Percentiles rank a stretch among this genome's conserved stretches.
phyloP scores from a whole-genome alignment of 768 basidiomycete species.

The Boletus reticulatus region DNA sequence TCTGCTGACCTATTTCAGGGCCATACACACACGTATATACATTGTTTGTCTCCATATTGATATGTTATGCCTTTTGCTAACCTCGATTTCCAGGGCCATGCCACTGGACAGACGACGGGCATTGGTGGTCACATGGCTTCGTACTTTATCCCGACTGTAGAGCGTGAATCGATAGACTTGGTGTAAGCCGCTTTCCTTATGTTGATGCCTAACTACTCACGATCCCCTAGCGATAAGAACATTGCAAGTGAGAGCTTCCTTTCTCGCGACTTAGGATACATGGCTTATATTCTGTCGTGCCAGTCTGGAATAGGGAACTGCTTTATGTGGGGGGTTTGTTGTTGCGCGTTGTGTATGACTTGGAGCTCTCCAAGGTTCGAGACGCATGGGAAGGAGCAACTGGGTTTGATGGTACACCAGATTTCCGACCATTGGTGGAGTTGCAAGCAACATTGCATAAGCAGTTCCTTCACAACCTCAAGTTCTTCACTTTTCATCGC shows the following conservation, averaged over 20 bases:
- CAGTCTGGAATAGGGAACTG: conserved; percentile 89
- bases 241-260: neutral
- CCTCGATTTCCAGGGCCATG: neutral
- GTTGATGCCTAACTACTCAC: neutral
- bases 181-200: neutral
- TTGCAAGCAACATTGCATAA: neutral
- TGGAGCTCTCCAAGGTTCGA: conserved; percentile 63
- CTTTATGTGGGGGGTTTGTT: conserved; percentile 82
- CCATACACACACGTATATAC: neutral
- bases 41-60: neutral
- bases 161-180: conserved; percentile 3
- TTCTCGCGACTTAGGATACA: neutral
- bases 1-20: neutral
- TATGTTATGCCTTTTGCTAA: neutral
- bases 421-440: neutral
- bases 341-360: conserved; percentile 77
- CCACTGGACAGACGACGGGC: conserved; percentile 4
- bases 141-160: neutral
- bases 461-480: conserved; percentile 14
- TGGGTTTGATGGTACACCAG: conserved; percentile 17
- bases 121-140: conserved; percentile 2
- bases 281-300: neutral
- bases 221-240: neutral
- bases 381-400: conserved; percentile 2
- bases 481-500: conserved; percentile 34